Conservation (phyloP, 148 eudicot genomes). For the Heliosperma pusillum region DNA sequence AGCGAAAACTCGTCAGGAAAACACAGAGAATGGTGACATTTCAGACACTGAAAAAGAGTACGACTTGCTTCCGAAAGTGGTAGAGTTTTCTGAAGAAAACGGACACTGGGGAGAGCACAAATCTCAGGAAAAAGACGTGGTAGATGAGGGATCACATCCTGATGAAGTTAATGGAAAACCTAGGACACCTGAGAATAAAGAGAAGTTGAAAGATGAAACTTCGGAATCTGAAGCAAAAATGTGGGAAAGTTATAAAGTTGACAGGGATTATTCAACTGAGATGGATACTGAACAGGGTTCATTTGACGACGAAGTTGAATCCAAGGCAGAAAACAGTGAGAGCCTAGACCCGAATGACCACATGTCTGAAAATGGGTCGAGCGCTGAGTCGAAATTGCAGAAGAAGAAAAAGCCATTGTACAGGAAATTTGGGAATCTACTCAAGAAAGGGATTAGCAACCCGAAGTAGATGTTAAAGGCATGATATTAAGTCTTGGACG, state of each 20-base stretch:
- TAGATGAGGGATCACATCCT: conserved; percentile 13
- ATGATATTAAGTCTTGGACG: neutral
- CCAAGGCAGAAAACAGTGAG: conserved; percentile 54
- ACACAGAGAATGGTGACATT: conserved; percentile 56
- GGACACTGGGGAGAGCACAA: conserved; percentile 50
- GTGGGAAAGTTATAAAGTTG: conserved; percentile 85
- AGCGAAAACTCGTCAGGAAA: conserved; percentile 40
- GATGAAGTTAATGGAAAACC: conserved; percentile 42
- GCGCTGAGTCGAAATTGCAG: conserved; percentile 52
- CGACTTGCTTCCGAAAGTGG: conserved; percentile 79
- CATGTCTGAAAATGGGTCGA: conserved; percentile 46
- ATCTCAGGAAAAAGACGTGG: conserved; percentile 26
- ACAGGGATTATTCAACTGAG: conserved; percentile 54
- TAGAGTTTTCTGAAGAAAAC: conserved; percentile 79
- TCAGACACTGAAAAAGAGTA: conserved; percentile 75
- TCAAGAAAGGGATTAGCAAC: conserved; percentile 67
- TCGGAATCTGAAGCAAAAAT: conserved; percentile 55
- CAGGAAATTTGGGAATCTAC: conserved; percentile 71
- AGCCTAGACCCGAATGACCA: conserved; percentile 49
- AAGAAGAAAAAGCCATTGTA: conserved; percentile 87
- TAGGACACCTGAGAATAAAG: conserved; percentile 31
- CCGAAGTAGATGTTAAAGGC: conserved; percentile 36
- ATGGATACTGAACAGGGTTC: conserved; percentile 62
- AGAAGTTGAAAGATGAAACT: conserved; percentile 35
- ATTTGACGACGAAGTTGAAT: conserved; percentile 57